These are phyloP conservation scores for Nemophila menziesii DNA, from an alignment of 257 asterid genomes.

Conservation along the genomic window DNA sequence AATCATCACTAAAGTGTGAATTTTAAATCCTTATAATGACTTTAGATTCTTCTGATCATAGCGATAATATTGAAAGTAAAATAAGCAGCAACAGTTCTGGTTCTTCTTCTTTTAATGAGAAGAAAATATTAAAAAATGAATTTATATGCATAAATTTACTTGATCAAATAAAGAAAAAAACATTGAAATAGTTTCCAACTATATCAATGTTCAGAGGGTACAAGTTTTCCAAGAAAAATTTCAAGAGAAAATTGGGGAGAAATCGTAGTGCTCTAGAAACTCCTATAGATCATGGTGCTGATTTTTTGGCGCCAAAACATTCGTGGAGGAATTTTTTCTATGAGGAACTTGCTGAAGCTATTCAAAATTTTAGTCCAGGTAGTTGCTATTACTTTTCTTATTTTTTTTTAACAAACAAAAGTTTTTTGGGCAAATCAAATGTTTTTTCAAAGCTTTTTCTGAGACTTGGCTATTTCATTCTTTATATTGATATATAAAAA, in stretches of 20 bases:
- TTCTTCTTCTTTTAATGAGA: slow-evolving; percentile 19
- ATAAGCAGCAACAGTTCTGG: slow-evolving; percentile 20
- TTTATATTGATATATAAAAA: too few relatives aligned
- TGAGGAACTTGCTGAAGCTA: slow-evolving; percentile 51
- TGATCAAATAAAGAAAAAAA: slow-evolving; percentile 39
- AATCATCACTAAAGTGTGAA: too few relatives aligned
- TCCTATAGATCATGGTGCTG: slow-evolving; percentile 31
- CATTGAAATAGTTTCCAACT: slow-evolving; percentile 27
- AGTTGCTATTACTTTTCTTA: too few relatives aligned
- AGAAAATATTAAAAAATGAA: slow-evolving; percentile 27
- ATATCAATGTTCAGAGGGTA: slow-evolving; percentile 20
- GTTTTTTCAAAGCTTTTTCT: too few relatives aligned
- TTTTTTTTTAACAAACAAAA: too few relatives aligned
- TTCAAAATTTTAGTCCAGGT: slow-evolving; percentile 58
- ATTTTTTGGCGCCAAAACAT: slow-evolving; percentile 45
- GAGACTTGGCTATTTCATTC: too few relatives aligned
- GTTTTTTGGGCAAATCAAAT: too few relatives aligned
- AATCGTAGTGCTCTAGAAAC: slow-evolving; percentile 47
- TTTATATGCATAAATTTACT: slow-evolving; percentile 55
- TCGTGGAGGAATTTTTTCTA: slow-evolving; percentile 64
- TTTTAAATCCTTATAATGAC: too few relatives aligned
- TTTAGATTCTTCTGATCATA: too few relatives aligned
- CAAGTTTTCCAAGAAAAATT: slow-evolving; percentile 34
- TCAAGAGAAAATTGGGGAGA: slow-evolving; percentile 35
- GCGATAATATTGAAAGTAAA: too few relatives aligned